Percentiles rank a stretch among this genome's conserved stretches.
Conservation (phyloP, 2,329 filamentous ascomycete genomes). For the Aspergillus chevalieri region DNA sequence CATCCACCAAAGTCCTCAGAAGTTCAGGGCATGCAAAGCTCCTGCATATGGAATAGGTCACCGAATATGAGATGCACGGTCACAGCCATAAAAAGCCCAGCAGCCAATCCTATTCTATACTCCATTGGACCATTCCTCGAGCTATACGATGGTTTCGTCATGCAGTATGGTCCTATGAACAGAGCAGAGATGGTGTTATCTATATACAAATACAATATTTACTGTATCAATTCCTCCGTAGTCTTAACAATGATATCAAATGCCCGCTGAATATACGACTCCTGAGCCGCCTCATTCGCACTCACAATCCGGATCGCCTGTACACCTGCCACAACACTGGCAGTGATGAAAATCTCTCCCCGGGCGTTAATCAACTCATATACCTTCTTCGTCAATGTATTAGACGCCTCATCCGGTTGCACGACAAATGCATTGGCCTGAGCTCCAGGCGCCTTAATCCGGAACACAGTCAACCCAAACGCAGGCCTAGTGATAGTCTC, state of each 20-base stretch:
- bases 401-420: constrained; percentile 49
- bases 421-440: constrained; percentile 10
- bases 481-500: constrained; percentile 65
- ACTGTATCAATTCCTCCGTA: constrained; percentile 49
- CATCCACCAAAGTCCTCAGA: too few species aligned
- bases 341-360: constrained; percentile 78
- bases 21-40: too few species aligned
- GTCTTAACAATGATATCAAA: constrained; percentile 66
- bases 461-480: constrained; percentile 75
- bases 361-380: constrained; percentile 67
- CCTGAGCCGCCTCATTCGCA: constrained; percentile 62
- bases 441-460: constrained; percentile 45
- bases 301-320: constrained; percentile 80
- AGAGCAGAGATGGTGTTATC: background rate
- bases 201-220: constrained; percentile 4
- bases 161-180: background rate
- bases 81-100: too few species aligned
- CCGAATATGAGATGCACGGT: too few species aligned
- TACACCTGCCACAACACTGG: constrained; percentile 63
- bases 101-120: too few species aligned
- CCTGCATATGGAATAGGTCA: too few species aligned
- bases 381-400: constrained; percentile 64
- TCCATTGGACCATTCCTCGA: too few species aligned
- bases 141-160: too few species aligned
- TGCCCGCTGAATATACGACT: constrained; percentile 63